Base-by-base conservation (phyloP, 2,329 filamentous ascomycete genomes). In the Xylaria sp. region DNA sequence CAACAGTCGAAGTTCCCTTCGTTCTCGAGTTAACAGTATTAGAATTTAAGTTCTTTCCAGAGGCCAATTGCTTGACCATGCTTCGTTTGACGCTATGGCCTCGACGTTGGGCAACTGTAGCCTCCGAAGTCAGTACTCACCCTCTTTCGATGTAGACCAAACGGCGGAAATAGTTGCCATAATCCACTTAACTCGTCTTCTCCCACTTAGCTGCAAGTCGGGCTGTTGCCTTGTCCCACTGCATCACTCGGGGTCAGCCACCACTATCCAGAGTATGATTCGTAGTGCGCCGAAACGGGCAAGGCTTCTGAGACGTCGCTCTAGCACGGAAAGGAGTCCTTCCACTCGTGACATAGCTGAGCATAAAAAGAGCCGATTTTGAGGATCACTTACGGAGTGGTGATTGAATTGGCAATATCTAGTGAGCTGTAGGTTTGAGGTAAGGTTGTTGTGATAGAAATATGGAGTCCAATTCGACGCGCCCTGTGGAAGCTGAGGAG, bases 1-100 rank as follows among this genome's bases (percentile, higher is more conserved):
- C 65, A n/a, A 23, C 25, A 35, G 33, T 27, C 21, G 62, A 61
- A 40, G 15, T 17, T 13, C 43, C 33, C 41, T 46, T 52, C 29
- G 48, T 57, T 53, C 48, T 64, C 48, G 62, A 64, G 54, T 49
- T 55, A 46, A 38, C 44, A 43, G 58, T 23, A 53, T 60, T 55
- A 21, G 46, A 55, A 40, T 60, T 29, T 23, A 27, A 58, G 43
- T 62, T 67, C 44, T 62, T 69, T 46, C 43, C 61, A 57, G 57
- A 33, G 51, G 68, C 58, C 57, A 59, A 69, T 58, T 62, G 60
- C 63, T 69, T 72, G 66, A 70, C 67, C 65, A 71, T 71, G 62
- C 70, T 69, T 67, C 67, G 69, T 67, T 66, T 71, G 54, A 65
- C 54, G 64, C 59, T 66, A 58, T 66, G 63, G 62, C 54, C 60